Percentiles rank a stretch among this genome's conserved stretches.
phyloP scores from a whole-genome alignment of 768 basidiomycete genomes.

The Mycena chlorophos region DNA sequence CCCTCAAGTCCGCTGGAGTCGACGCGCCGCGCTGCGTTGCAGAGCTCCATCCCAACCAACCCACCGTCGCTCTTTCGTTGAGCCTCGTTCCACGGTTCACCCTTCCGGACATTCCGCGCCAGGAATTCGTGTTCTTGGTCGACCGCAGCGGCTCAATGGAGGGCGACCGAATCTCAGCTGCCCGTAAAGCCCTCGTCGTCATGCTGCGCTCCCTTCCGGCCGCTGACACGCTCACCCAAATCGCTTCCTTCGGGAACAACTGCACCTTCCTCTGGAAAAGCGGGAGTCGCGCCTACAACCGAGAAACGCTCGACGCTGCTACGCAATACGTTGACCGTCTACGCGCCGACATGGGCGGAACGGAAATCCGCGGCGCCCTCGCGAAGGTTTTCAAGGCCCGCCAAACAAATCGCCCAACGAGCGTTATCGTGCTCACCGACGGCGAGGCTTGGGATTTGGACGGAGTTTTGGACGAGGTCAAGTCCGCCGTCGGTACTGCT shows the following conservation, averaged over 20 bases:
- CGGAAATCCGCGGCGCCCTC: conserved; percentile 39
- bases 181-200: conserved; percentile 39
- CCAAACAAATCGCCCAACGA: conserved; percentile 33
- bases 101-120: conserved; percentile 33
- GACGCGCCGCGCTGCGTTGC: conserved; percentile 46
- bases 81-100: conserved; percentile 45
- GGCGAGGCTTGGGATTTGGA: conserved; percentile 30
- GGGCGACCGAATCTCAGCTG: conserved; percentile 30
- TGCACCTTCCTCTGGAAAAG: conserved; percentile 32
- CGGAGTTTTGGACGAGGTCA: conserved; percentile 9
- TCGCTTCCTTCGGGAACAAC: conserved; percentile 39
- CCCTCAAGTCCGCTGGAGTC: conserved; percentile 38
- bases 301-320: conserved; percentile 28
- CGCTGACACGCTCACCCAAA: conserved; percentile 33
- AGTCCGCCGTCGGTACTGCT: conserved; percentile 25
- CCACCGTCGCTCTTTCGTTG: conserved; percentile 38
- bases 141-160: conserved; percentile 48
- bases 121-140: conserved; percentile 51
- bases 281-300: conserved; percentile 26
- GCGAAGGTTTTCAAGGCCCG: conserved; percentile 30
- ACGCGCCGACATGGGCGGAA: conserved; percentile 41
- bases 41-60: conserved; percentile 25
- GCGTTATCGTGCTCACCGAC: conserved; percentile 49
- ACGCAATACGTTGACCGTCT: conserved; percentile 30
- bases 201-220: conserved; percentile 40